Percentiles rank a stretch among this genome's conserved stretches.
phyloP scores from a whole-genome alignment of 2,329 filamentous ascomycete species.

The Corynespora cassiicola region DNA sequence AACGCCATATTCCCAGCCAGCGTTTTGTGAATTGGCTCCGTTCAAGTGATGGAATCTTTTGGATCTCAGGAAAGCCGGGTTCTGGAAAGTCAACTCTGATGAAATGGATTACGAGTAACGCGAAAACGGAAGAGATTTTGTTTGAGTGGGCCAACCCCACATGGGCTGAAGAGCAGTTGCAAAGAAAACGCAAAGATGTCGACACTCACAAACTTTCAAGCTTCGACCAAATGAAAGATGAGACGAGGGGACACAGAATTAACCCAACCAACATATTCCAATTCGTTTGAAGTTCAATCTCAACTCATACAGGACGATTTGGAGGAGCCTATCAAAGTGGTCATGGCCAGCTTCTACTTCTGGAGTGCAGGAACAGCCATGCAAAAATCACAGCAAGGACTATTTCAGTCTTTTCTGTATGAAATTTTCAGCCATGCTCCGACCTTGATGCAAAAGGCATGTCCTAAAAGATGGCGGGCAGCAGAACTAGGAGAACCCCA shows the following conservation, averaged over 20 bases:
- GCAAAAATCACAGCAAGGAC: conserved; percentile 51
- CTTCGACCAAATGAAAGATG: too few species aligned
- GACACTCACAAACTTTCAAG: too few species aligned
- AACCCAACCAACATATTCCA: too few species aligned
- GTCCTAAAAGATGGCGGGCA: conserved; percentile 4
- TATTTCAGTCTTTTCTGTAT: conserved; percentile 47
- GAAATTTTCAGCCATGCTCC: conserved; percentile 26
- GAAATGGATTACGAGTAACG: conserved; percentile 47
- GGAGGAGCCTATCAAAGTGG: conserved; percentile 33
- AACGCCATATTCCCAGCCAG: background rate
- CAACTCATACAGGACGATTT: too few species aligned
- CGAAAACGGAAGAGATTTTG: conserved; percentile 30
- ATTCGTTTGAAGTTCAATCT: too few species aligned
- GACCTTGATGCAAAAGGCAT: conserved; percentile 2
- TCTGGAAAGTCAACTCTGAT: conserved; percentile 56
- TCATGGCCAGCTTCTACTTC: conserved; percentile 49
- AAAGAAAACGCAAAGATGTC: too few species aligned
- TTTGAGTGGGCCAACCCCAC: conserved; percentile 37
- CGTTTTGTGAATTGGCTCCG: conserved; percentile 8
- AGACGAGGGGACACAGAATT: too few species aligned
- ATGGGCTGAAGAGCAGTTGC: too few species aligned
- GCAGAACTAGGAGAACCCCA: background rate
- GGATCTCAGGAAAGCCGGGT: conserved; percentile 54
- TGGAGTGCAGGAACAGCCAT: conserved; percentile 48
- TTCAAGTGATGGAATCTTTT: conserved; percentile 16